Conservation (phyloP, 129 eudicot genomes). For the Flaveria robusta region DNA sequence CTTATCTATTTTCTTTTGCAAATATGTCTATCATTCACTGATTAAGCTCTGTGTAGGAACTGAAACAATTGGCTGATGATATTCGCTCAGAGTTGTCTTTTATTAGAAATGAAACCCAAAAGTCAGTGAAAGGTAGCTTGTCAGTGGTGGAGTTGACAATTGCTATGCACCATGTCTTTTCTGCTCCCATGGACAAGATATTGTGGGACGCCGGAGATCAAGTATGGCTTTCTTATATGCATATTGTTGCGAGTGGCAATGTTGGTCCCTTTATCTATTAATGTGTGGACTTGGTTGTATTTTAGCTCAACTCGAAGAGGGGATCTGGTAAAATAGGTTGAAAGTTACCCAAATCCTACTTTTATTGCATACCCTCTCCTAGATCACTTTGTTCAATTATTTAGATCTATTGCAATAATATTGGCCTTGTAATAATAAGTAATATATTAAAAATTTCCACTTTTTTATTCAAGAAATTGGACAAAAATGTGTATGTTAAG, state of each 20-base stretch:
- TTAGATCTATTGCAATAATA: not conserved
- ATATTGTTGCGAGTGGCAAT: not conserved
- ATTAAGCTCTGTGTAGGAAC: conserved; percentile 51
- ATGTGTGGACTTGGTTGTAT: not conserved
- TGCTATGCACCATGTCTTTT: conserved; percentile 86
- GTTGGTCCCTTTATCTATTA: not conserved
- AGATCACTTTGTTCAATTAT: not conserved
- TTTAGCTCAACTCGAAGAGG: not conserved
- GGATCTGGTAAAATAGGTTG: not conserved
- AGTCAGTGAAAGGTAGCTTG: conserved; percentile 58
- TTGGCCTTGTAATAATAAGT: not conserved
- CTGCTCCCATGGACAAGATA: conserved; percentile 87
- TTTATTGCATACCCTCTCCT: not conserved
- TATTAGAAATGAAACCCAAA: conserved; percentile 58
- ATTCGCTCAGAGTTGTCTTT: conserved; percentile 71
- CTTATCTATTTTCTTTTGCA: conserved; percentile 6
- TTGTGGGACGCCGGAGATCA: conserved; percentile 89
- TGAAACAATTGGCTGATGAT: conserved; percentile 80
- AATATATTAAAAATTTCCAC: not conserved
- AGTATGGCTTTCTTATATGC: conserved; percentile 44
- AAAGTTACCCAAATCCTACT: not conserved
- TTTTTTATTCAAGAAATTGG: not conserved
- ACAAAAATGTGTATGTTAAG: not conserved
- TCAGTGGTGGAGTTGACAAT: conserved; percentile 86
- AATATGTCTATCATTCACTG: conserved; percentile 19